These are phyloP conservation scores for Crithidia mellificae DNA, from an alignment of 208 protist genomes.

Conservation along the genomic window DNA sequence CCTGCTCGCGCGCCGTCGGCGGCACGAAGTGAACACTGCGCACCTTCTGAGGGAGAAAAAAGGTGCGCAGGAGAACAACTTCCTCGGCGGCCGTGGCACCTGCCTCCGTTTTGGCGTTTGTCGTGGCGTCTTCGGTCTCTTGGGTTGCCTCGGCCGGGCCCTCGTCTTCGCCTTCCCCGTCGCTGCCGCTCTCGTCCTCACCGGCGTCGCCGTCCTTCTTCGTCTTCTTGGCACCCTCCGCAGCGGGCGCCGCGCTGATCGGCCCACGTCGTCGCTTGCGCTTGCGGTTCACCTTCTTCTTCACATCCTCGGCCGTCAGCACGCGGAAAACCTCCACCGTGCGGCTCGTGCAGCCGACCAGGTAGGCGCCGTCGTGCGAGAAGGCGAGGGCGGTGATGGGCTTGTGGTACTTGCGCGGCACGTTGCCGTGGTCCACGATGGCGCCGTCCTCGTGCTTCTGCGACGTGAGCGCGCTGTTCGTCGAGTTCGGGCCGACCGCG, in stretches of 20 bases:
- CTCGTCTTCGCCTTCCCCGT: constrained; percentile 7
- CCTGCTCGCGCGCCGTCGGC: constrained; percentile 30
- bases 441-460: constrained; percentile 13
- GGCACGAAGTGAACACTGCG: constrained; percentile 82
- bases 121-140: not conserved
- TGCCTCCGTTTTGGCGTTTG: not conserved
- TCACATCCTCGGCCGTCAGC: constrained; percentile 68
- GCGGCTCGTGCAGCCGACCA: constrained; percentile 83
- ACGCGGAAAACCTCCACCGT: constrained; percentile 86
- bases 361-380: constrained; percentile 64
- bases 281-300: constrained; percentile 73
- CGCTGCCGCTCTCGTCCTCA: not conserved
- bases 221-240: too few species aligned
- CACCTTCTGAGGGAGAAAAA: constrained; percentile 81
- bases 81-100: constrained; percentile 69
- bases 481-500: not conserved
- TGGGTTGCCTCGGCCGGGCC: not conserved
- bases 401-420: constrained; percentile 82
- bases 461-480: too few species aligned
- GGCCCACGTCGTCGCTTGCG: constrained; percentile 55
- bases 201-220: not conserved
- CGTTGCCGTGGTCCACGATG: constrained; percentile 66
- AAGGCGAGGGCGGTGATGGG: constrained; percentile 73
- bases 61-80: constrained; percentile 67
- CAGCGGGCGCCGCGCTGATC: too few species aligned